Evolutionary conservation across 192 early-diverging fungal species (phyloP), one percentile per base, ranked within the genome.

Genomic region (Podila minutissima): DNA sequence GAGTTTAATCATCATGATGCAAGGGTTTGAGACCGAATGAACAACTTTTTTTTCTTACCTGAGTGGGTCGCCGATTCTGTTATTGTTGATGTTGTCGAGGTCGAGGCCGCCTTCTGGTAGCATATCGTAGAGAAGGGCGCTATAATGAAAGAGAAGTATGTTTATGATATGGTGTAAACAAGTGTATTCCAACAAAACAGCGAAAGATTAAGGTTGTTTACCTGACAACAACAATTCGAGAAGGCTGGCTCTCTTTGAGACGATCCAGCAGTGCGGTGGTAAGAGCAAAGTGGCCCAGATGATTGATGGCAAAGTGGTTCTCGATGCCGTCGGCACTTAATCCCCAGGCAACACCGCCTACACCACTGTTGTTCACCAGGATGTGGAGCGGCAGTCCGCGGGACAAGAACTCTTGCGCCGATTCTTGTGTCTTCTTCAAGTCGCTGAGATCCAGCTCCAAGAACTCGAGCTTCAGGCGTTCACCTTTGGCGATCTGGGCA

Each of bases 141-240:
- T 61, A 61, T 83, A 19, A 46, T 70, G 75, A 62, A 64, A 15
- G 64, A 60, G 20, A 5, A 26, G 29, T 29, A 29, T 29, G 8
- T 2, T 8, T 15, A 53, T 12, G 5, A 24, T 15, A 53, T 12
- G 5, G 38, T 22, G 22, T 9, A 53, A 22, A 2, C 22, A 2
- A 20, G 51, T 8, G 29, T 22, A 51, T 51, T 53, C 6, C 51
- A 53, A 55, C 12, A 55, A 55, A 55, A 22, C 1, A 26, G 17
- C 0, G n/a, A 0, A 53, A 5, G 50, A 53, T 53, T 3, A 17
- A 53, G n/a, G 0, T 7, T 11, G 0, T 26, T 55, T 55, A 26
- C 53, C 53, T 55, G n/a, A 89, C 66, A 41, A 69, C 82, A 4
- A 89, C 86, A 32, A 88, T 75, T 11, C 87, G 71, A 13, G 88